Base-by-base conservation (phyloP, 1,284 basidiomycete species). In the Cryptococcus sp. region DNA sequence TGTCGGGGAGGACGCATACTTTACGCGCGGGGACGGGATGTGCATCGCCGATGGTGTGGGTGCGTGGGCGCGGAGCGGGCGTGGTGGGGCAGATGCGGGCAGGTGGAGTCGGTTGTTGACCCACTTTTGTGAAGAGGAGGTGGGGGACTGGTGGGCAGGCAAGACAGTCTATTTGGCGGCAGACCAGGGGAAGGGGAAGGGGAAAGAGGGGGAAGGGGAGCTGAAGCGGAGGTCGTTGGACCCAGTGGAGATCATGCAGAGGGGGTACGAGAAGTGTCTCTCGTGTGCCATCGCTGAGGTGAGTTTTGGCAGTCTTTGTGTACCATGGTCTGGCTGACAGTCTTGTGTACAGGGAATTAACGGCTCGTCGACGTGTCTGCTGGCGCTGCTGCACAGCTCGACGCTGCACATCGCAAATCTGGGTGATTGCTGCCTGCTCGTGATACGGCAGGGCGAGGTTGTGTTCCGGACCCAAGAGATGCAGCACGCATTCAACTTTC, bases 401-500 rank as follows among this genome's bases (percentile, higher is more conserved):
- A 86, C 92, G 50, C 82, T 97, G 44, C 84, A 86, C 52, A 87
- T 98, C 36, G 94, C 93, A 1, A 93, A 97, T 68, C 77, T 98
- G 8, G 94, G 94, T 20, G 94, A 98, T 73, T 95, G 91, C 71
- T 87, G 88, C 81, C 85, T 89, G 21, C 87, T 91, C 81, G 81
- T 95, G 42, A 84, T 96, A 28, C 83, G 91, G 6, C 82, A 83
- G 4, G 86, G 88, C 15, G 81, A 85, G 59, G 83, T 95, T 42
- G 84, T 87, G 3, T 96, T 93, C 85, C 82, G 92, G 42, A 90
- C 86, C 46, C 84, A 89, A 54, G 94, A 97, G 77, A 95, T 96
- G 87, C 94, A 94, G 84, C 94, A 92, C 82, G 79, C 87, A 70
- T 95, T 96, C 80, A 97, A 97, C 74, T 93, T 89, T 46, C 92